Percentiles rank a stretch among this genome's conserved stretches.
Conservation (phyloP, 441 rosid species). For the Brassica balearica region DNA sequence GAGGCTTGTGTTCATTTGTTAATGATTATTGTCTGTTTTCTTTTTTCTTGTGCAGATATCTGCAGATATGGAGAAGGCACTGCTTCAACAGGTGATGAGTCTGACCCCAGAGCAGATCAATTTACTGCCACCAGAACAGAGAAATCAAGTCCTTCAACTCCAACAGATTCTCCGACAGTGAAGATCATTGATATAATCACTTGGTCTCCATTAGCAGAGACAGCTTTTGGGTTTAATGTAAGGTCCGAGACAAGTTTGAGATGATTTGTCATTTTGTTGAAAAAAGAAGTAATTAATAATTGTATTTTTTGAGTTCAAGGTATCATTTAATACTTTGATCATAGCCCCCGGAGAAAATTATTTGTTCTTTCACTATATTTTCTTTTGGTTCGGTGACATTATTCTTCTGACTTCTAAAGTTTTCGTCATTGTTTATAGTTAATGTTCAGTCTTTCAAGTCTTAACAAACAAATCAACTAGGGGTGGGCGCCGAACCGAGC, state of each 20-base stretch:
- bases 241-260: conserved; percentile 21
- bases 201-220: conserved; percentile 29
- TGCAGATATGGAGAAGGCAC: conserved; percentile 93
- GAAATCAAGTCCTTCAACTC: conserved; percentile 94
- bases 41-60: conserved; percentile 60
- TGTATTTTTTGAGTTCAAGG: not conserved
- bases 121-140: conserved; percentile 88
- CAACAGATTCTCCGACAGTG: conserved; percentile 92
- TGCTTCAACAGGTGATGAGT: conserved; percentile 98
- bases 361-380: not conserved
- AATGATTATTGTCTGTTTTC: conserved; percentile 18
- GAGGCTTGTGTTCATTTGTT: not conserved
- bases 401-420: conserved; percentile 2
- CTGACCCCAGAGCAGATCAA: conserved; percentile 91
- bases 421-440: not conserved
- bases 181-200: conserved; percentile 31
- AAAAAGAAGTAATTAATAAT: not conserved
- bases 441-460: not conserved
- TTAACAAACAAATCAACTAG: too few relatives aligned
- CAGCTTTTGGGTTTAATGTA: conserved; percentile 35
- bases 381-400: not conserved
- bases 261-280: conserved; percentile 18
- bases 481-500: too few relatives aligned
- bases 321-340: not conserved
- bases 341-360: not conserved